phyloP scores from a whole-genome alignment of 345 rosid genomes.

The Lepidium sativum region DNA sequence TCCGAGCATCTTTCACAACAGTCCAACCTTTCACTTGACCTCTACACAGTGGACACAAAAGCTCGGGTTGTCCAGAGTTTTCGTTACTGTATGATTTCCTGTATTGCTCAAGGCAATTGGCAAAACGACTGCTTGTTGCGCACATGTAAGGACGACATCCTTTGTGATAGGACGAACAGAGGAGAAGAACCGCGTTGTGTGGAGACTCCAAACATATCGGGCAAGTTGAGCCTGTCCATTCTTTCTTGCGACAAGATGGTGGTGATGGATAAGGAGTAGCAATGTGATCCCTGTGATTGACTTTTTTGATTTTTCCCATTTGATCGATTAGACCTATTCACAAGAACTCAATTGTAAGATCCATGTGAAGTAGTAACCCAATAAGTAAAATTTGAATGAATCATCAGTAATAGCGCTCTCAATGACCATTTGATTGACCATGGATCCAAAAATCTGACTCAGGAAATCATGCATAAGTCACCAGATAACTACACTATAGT shows the following conservation, averaged over 20 bases:
- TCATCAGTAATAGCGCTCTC: neutral
- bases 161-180: conserved; percentile 71
- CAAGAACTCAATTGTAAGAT: neutral
- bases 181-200: conserved; percentile 79
- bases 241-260: conserved; percentile 40
- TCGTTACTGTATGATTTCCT: conserved; percentile 56
- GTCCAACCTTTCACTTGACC: conserved; percentile 96
- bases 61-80: conserved; percentile 49
- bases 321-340: conserved; percentile 13
- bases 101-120: conserved; percentile 85
- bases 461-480: neutral
- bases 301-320: conserved; percentile 55
- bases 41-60: conserved; percentile 75
- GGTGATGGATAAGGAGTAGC: conserved; percentile 31
- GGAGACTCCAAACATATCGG: conserved; percentile 78
- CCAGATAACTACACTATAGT: neutral
- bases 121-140: conserved; percentile 69
- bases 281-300: conserved; percentile 3
- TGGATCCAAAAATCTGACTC: neutral
- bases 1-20: conserved; percentile 67
- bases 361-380: neutral
- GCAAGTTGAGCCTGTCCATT: conserved; percentile 60
- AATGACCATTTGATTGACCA: neutral
- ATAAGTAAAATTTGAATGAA: conserved; percentile 4
- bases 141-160: conserved; percentile 97